Base-by-base conservation (phyloP, 2,329 filamentous ascomycete genomes). In the Ilyonectria robusta region DNA sequence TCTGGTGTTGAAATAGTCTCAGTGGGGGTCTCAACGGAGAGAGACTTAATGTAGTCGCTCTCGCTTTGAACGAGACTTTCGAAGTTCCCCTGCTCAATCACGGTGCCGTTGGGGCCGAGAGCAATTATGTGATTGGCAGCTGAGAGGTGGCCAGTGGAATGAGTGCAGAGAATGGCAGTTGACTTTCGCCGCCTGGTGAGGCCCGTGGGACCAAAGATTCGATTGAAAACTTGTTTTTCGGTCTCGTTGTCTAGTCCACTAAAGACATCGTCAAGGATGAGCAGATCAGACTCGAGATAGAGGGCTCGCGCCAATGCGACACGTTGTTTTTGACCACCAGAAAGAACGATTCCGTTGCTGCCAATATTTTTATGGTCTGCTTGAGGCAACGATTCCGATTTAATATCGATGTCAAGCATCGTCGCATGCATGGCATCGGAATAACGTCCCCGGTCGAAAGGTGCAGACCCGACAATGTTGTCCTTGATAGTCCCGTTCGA, bases 241-340 rank as follows among this genome's bases (percentile, higher is more conserved):
- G 75, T 77, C 8, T 62, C 58, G 2, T 70, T 66, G 51, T 78
- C 76, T 1, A 78, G 64, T 0, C 76, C 76, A 31, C 75, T 78
- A 17, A 78, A 71, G 2, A 77, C 62, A 19, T 78, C 75, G 29
- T 78, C 76, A 1, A 78, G n/a, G 6, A 51, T 21, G 56, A 15
- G 78, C 47, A 4, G 74, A 19, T 72, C 62, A 4, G 67, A 59
- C 3, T 72, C 64, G 3, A 74, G 54, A 46, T 76, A 78, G 5
- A 77, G 7, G 3, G 75, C 75, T 54, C 75, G 62, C 0, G 76
- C 75, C n/a, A 78, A 65, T 9, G 75, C 70, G 69, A 76, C 9
- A 2, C 50, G 42, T 21, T 47, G 31, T 9, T 13, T 37, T 21
- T 64, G 26, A 2, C n/a, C 47, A 2, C 48, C 55, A 17, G 23